Evolutionary conservation across 306 rosid genomes (phyloP).

Genomic region (Ochetophila trinervis): DNA sequence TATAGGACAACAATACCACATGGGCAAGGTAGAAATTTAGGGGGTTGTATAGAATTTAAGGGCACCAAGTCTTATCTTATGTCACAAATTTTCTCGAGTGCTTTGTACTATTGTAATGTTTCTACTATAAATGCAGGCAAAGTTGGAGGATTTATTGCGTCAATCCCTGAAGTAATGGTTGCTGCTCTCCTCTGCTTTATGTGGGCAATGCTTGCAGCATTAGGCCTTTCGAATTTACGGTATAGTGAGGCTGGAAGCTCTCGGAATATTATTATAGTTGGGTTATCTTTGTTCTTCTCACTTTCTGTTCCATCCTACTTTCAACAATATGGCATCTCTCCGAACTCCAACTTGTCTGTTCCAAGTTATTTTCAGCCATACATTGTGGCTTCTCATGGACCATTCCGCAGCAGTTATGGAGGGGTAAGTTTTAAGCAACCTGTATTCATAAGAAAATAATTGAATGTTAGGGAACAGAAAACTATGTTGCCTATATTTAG

Average conservation of each 20-base stretch:
- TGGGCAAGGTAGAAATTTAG: not conserved
- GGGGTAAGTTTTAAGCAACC: conserved; percentile 61
- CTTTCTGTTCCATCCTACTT: conserved; percentile 95
- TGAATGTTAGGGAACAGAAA: not conserved
- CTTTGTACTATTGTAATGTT: not conserved
- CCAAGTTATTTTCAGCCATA: conserved; percentile 96
- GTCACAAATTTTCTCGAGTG: not conserved
- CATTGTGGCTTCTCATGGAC: conserved; percentile 91
- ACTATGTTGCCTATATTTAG: too few relatives aligned
- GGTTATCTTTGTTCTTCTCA: conserved; percentile 86
- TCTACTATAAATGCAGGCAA: conserved; percentile 54
- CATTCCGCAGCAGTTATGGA: conserved; percentile 66
- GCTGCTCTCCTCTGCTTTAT: conserved; percentile 96
- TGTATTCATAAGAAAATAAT: not conserved
- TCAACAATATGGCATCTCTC: conserved; percentile 89
- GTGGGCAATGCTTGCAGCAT: conserved; percentile 98
- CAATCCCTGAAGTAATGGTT: conserved; percentile 94
- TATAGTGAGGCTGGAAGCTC: conserved; percentile 99
- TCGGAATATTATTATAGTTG: conserved; percentile 92
- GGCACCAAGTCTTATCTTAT: not conserved
- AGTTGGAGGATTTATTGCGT: conserved; percentile 95
- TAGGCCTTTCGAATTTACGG: conserved; percentile 95
- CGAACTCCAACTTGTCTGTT: conserved; percentile 73
- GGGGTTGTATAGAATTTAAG: not conserved
- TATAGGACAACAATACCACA: not conserved